These are phyloP conservation scores for Candida sonorensis DNA, from an alignment of 805 yeast species.

Conservation along the genomic window DNA sequence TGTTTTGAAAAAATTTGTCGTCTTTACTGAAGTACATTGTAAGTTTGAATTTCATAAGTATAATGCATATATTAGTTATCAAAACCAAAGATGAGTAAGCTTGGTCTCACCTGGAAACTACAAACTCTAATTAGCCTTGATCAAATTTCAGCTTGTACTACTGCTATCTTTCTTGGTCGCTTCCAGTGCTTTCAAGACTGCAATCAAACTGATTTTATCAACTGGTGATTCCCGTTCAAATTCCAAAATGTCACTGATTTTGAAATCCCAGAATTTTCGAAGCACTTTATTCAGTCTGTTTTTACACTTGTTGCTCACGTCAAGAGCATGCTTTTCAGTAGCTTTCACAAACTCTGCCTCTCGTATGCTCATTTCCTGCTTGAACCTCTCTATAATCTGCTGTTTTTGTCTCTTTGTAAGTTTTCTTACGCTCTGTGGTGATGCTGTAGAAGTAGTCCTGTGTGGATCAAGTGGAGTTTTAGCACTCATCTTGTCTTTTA, in stretches of 20 bases:
- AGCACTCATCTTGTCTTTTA: too few species aligned
- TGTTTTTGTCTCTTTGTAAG: conserved; percentile 32
- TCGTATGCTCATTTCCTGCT: conserved; percentile 11
- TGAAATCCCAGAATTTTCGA: conserved; percentile 43
- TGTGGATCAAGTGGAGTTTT: neutral
- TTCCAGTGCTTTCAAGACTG: conserved; percentile 22
- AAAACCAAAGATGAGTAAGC: too few species aligned
- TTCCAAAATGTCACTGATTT: conserved; percentile 35
- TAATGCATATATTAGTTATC: too few species aligned
- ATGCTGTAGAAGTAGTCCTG: neutral
- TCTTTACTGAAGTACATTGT: too few species aligned
- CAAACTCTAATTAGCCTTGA: too few species aligned
- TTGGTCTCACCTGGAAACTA: too few species aligned
- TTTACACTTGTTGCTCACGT: conserved; percentile 31
- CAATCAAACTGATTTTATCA: conserved; percentile 19
- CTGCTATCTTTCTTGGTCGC: neutral
- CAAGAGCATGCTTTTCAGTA: conserved; percentile 22
- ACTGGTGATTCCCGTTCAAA: conserved; percentile 37
- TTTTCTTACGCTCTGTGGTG: conserved; percentile 2
- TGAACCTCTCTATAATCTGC: conserved; percentile 25
- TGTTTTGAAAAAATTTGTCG: too few species aligned
- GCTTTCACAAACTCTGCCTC: conserved; percentile 15
- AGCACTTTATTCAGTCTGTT: conserved; percentile 40
- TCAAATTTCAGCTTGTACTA: too few species aligned
- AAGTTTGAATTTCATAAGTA: too few species aligned